These are phyloP conservation scores for Neckera pumila DNA, from an alignment of 225 moss, liverwort and hornwort genomes.

Conservation along the genomic window DNA sequence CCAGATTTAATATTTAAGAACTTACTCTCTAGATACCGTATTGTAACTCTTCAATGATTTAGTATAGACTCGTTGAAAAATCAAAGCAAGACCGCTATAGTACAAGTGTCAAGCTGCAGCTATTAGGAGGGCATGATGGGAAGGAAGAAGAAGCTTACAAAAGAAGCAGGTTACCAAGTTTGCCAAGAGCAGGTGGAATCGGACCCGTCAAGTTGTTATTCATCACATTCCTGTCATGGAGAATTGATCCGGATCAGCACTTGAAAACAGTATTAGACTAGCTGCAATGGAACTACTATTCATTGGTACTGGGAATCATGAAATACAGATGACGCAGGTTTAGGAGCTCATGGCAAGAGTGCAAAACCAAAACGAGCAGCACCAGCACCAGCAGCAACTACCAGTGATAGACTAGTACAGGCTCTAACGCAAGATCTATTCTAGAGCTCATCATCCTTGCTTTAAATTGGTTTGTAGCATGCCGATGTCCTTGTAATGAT, in stretches of 20 bases:
- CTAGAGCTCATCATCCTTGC: background rate
- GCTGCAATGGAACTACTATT: background rate
- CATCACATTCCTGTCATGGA: conserved; percentile 49
- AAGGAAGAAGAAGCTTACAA: conserved; percentile 30
- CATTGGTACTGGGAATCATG: background rate
- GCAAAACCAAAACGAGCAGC: background rate
- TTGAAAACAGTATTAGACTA: background rate
- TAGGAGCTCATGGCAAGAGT: background rate
- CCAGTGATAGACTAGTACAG: background rate
- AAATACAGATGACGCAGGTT: background rate
- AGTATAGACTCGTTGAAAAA: background rate
- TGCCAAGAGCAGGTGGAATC: conserved; percentile 54
- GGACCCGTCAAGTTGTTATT: conserved; percentile 36
- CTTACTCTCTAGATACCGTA: background rate
- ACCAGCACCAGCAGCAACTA: background rate
- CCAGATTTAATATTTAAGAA: background rate
- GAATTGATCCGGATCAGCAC: background rate
- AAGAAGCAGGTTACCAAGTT: conserved; percentile 23
- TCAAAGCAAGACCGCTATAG: background rate
- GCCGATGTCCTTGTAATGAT: background rate
- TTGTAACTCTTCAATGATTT: background rate
- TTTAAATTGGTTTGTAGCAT: background rate
- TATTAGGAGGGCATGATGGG: too few relatives aligned
- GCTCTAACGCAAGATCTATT: background rate
- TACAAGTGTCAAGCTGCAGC: background rate